phyloP scores from a whole-genome alignment of 2,329 filamentous ascomycete genomes.

The Colletotrichum paranaense region DNA sequence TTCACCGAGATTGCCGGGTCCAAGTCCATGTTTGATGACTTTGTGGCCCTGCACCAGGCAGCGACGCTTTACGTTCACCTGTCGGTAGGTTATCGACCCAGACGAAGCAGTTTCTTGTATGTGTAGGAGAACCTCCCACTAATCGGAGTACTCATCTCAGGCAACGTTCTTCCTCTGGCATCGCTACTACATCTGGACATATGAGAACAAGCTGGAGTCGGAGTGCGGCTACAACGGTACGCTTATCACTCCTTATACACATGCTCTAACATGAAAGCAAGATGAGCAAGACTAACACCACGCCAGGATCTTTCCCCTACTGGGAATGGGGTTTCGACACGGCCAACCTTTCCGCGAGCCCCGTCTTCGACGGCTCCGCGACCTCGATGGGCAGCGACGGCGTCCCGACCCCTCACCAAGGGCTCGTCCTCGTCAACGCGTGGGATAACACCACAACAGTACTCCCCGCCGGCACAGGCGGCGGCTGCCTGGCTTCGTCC shows the following conservation, averaged over 20 bases:
- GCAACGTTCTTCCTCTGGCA: conserved; percentile 39
- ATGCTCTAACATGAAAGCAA: not conserved
- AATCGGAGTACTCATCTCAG: not conserved
- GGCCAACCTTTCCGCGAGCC: conserved; percentile 42
- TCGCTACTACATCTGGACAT: conserved; percentile 38
- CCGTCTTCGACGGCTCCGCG: conserved; percentile 53
- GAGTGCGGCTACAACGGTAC: conserved; percentile 40
- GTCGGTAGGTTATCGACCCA: not conserved
- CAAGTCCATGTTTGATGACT: conserved; percentile 17
- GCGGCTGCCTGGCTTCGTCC: conserved; percentile 51
- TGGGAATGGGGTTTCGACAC: conserved; percentile 38
- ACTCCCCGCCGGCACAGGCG: conserved; percentile 59
- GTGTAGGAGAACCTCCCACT: not conserved
- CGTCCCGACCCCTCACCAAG: conserved; percentile 42
- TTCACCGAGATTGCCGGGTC: not conserved
- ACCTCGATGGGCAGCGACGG: conserved; percentile 52
- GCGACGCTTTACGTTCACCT: not conserved
- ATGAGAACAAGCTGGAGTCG: conserved; percentile 37
- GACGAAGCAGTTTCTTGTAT: not conserved
- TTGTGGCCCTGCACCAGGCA: conserved; percentile 18
- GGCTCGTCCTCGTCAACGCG: conserved; percentile 22
- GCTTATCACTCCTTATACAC: not conserved
- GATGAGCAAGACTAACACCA: not conserved
- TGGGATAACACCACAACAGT: conserved; percentile 38
- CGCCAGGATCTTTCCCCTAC: conserved; percentile 32